Conservation (phyloP, 208 protist genomes). For the Acanthamoeba polyphaga region DNA sequence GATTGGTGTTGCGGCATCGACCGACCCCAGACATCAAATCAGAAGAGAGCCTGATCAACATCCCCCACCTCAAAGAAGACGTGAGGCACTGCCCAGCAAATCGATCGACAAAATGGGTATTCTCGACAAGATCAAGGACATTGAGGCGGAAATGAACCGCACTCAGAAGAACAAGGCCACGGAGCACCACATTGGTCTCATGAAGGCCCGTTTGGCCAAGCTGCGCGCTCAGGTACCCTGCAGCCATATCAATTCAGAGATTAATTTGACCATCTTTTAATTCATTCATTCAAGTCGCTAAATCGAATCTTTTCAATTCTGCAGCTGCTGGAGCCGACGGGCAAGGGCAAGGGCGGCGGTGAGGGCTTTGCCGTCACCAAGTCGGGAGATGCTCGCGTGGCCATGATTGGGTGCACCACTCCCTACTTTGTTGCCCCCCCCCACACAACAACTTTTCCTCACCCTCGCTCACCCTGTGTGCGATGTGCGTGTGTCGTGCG, state of each 20-base stretch:
- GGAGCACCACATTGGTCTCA: slow-evolving; percentile 96
- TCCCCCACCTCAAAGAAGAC: neutral
- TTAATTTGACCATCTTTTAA: neutral
- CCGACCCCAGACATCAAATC: no score
- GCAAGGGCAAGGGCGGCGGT: slow-evolving; percentile 89
- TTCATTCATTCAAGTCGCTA: neutral
- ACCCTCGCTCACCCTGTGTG: neutral
- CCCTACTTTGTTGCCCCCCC: neutral
- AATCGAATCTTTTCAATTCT: neutral
- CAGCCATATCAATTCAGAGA: neutral
- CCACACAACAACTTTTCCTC: neutral
- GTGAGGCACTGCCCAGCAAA: neutral
- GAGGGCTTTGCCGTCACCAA: slow-evolving; percentile 97
- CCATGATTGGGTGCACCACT: slow-evolving; percentile 89
- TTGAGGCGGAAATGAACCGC: slow-evolving; percentile 97
- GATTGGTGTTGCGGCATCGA: no score
- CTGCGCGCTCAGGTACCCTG: slow-evolving; percentile 96
- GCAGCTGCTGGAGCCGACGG: slow-evolving; percentile 85
- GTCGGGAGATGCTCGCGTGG: slow-evolving; percentile 93
- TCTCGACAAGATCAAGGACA: slow-evolving; percentile 97
- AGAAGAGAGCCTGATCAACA: no score
- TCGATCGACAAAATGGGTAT: slow-evolving; percentile 94
- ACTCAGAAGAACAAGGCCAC: slow-evolving; percentile 99
- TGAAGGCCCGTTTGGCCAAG: slow-evolving; percentile 97
- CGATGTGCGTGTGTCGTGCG: neutral